phyloP scores from a whole-genome alignment of 495 filamentous ascomycete species.

The Lindgomyces ingoldianus region DNA sequence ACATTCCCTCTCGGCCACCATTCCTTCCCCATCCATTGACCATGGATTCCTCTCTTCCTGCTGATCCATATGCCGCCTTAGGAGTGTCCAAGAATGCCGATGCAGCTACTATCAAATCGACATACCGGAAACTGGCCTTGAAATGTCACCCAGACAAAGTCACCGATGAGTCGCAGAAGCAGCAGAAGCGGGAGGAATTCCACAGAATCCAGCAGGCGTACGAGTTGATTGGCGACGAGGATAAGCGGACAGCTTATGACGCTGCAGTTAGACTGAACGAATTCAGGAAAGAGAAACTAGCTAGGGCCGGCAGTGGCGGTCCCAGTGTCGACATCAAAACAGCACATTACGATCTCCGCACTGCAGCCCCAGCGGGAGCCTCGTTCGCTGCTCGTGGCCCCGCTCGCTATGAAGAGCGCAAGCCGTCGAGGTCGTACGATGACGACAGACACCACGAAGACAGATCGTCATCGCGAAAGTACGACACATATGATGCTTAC shows the following conservation, averaged over 20 bases:
- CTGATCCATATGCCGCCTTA: slow-evolving; percentile 81
- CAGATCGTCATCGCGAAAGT: slow-evolving; percentile 32
- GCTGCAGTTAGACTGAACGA: slow-evolving; percentile 66
- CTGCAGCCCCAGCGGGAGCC: slow-evolving; percentile 29
- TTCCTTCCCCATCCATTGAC: slow-evolving; percentile 21
- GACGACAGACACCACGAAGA: slow-evolving; percentile 41
- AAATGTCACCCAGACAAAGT: slow-evolving; percentile 97
- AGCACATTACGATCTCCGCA: slow-evolving; percentile 36
- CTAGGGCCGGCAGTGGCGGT: slow-evolving; percentile 47
- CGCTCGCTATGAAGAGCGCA: slow-evolving; percentile 39
- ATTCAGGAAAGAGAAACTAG: slow-evolving; percentile 55
- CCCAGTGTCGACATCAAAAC: slow-evolving; percentile 32
- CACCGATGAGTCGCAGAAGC: slow-evolving; percentile 67
- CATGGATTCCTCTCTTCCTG: slow-evolving; percentile 66
- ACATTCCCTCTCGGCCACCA: slow-evolving; percentile 9
- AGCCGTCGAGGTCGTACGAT: slow-evolving; percentile 32
- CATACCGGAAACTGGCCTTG: slow-evolving; percentile 89
- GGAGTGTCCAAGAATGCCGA: slow-evolving; percentile 76
- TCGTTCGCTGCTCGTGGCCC: slow-evolving; percentile 17
- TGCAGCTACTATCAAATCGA: slow-evolving; percentile 69
- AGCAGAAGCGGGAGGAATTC: slow-evolving; percentile 77
- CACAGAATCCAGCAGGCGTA: slow-evolving; percentile 92
- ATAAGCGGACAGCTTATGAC: slow-evolving; percentile 72
- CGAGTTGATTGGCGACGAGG: slow-evolving; percentile 82
- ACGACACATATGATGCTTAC: slow-evolving; percentile 38